Conservation (phyloP, 768 basidiomycete genomes). For the Gymnopilus junonius region DNA sequence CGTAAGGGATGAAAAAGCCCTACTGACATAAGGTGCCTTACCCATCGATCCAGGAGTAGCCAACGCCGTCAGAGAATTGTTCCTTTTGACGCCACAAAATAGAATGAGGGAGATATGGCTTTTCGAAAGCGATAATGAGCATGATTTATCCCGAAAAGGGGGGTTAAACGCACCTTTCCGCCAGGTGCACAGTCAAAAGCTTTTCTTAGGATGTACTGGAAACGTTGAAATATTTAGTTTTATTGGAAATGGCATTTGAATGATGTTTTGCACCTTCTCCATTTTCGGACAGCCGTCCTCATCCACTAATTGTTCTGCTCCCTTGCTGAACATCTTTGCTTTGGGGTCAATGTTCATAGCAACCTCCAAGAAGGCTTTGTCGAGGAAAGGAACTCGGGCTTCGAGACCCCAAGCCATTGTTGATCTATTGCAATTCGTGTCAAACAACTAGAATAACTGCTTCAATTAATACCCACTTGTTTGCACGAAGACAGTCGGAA, state of each 20-base stretch:
- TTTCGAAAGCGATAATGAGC: conserved; percentile 4
- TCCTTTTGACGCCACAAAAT: conserved; percentile 99
- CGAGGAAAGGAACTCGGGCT: conserved; percentile 97
- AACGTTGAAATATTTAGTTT: background rate
- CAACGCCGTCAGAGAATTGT: conserved; percentile 98
- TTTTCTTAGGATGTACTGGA: conserved; percentile 16
- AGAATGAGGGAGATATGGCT: conserved; percentile 92
- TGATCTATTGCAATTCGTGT: conserved; percentile 52
- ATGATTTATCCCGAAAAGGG: background rate
- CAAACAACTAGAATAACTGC: background rate
- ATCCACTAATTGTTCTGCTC: conserved; percentile 72
- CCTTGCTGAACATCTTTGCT: conserved; percentile 90
- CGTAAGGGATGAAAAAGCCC: background rate
- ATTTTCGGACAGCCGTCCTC: conserved; percentile 87
- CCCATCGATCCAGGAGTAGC: conserved; percentile 99
- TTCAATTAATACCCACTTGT: conserved; percentile 67
- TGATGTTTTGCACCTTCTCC: conserved; percentile 70
- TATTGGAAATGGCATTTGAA: conserved; percentile 32
- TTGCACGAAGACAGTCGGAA: conserved; percentile 95
- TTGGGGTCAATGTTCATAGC: conserved; percentile 89
- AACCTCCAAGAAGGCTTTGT: conserved; percentile 93
- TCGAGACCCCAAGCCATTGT: conserved; percentile 99
- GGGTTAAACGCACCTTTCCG: conserved; percentile 9
- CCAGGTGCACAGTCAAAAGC: conserved; percentile 16
- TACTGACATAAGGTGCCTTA: conserved; percentile 33